A percentile compares a stretch with the other conserved stretches of the same genome.
Evolutionary conservation across 2,329 filamentous ascomycete genomes (phyloP).

Genomic region (Penicillium occitanis): DNA sequence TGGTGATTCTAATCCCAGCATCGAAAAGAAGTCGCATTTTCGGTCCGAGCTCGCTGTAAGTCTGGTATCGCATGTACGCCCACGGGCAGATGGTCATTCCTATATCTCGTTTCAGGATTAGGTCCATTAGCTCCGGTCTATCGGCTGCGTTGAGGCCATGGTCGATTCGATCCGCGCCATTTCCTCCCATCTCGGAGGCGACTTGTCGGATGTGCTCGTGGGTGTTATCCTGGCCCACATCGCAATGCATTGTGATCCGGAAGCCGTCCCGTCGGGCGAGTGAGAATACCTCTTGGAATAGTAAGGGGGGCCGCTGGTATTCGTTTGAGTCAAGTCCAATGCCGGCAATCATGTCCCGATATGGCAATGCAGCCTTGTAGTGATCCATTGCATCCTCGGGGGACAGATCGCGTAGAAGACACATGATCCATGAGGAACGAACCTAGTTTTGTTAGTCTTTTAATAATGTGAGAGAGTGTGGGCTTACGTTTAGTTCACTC

Average conservation of each 20-base stretch:
- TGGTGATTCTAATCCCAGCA: background rate
- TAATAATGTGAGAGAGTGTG: too few relatives aligned
- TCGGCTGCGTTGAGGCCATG: slow-evolving; percentile 9
- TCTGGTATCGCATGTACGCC: slow-evolving; percentile 11
- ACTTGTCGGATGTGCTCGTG: slow-evolving; percentile 10
- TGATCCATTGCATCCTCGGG: slow-evolving; percentile 11
- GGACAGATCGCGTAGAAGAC: slow-evolving; percentile 8
- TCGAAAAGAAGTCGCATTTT: slow-evolving; percentile 8
- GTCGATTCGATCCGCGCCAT: slow-evolving; percentile 6
- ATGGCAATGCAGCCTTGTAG: slow-evolving; percentile 5
- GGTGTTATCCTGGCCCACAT: slow-evolving; percentile 2
- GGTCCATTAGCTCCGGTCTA: background rate
- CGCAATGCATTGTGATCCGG: slow-evolving; percentile 10
- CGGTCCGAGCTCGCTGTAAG: slow-evolving; percentile 2
- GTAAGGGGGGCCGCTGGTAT: background rate
- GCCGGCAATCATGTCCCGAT: background rate
- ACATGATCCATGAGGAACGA: slow-evolving; percentile 9
- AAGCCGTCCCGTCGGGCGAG: slow-evolving; percentile 3
- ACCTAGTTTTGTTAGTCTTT: background rate
- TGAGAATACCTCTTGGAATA: background rate
- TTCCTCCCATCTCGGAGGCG: background rate
- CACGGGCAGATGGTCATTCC: slow-evolving; percentile 6
- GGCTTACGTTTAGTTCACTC: background rate
- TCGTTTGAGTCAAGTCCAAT: slow-evolving; percentile 9
- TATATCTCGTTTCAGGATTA: background rate